Base-by-base conservation (phyloP, 2,329 filamentous ascomycete genomes). In the Fusarium equiseti region DNA sequence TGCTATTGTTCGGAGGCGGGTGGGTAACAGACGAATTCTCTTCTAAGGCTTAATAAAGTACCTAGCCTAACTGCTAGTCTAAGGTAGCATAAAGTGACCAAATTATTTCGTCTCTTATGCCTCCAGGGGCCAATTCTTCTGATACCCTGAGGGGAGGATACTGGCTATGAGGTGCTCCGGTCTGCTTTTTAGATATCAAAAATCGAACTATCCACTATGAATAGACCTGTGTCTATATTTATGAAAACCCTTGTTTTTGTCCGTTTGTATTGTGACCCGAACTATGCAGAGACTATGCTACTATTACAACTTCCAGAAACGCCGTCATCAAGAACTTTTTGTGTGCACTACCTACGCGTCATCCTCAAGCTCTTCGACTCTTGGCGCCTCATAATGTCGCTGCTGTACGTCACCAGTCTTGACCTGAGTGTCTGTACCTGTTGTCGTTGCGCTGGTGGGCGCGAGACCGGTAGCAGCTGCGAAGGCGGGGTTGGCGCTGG, bases 341-440 rank as follows among this genome's bases (percentile, higher is more conserved):
- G 35, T 38, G 35, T 24, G 71, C 46, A 29, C 48, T 44, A 59
- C 60, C 56, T 80, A 85, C 77, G 88, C 81, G 72, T 87, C 79
- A 72, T 89, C 80, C 43, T 81, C 79, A 66, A 88, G 78, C 79
- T 89, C 83, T 75, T 88, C 79, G 18, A 88, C 86, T 56, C 79
- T 83, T 24, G 87, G 88, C 27, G 86, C 83, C 31, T 81, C 80
- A 57, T 88, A 89, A 32, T 74, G 72, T 49, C 82, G 81, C 71
- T 83, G 81, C 63, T 83, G 79, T 20, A 80, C 75, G 15, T 56
- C 50, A 6, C 77, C 81, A 8, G 85, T 85, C 43, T 83, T 81
- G 54, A 89, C 78, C 68, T 87, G 85, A 1, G 87, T 89, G 46
- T 83, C 82, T 5, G 87, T 88, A 13, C 85, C 86, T 15, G 87